Percentiles rank a stretch among this genome's conserved stretches.
Conservation (phyloP, 75 land plant species). For the Picea sitchensis region DNA sequence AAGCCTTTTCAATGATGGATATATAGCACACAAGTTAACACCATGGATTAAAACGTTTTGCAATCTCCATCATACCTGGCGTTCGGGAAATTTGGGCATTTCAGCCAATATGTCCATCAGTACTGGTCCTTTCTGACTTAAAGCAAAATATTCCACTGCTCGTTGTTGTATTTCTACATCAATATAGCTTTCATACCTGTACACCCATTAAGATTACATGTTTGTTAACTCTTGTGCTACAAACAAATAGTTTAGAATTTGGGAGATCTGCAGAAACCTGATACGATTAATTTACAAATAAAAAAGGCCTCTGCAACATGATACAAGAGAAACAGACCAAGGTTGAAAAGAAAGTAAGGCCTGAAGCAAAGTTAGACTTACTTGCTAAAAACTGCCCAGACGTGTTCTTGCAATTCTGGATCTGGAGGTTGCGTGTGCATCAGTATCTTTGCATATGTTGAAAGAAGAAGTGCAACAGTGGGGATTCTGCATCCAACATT, state of each 20-base stretch:
- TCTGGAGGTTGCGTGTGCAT: slow-evolving; percentile 97
- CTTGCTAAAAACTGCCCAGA: slow-evolving; percentile 85
- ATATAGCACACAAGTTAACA: too few relatives aligned
- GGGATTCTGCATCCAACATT: slow-evolving; percentile 48
- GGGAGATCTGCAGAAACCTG: neutral
- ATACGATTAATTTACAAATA: neutral
- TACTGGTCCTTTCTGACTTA: slow-evolving; percentile 84
- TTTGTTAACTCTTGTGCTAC: neutral
- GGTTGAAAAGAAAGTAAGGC: neutral
- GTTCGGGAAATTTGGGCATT: slow-evolving; percentile 99
- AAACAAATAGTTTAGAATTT: neutral
- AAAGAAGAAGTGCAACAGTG: slow-evolving; percentile 87
- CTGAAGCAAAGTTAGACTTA: slow-evolving; percentile 16
- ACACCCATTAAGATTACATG: neutral
- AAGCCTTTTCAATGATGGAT: neutral
- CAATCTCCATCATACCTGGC: slow-evolving; percentile 58
- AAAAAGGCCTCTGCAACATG: neutral
- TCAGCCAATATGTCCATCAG: slow-evolving; percentile 93
- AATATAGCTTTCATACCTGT: slow-evolving; percentile 88
- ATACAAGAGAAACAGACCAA: neutral
- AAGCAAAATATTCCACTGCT: slow-evolving; percentile 83
- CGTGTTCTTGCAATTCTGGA: slow-evolving; percentile 78
- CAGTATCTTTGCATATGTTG: slow-evolving; percentile 89
- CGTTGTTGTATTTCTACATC: slow-evolving; percentile 98
- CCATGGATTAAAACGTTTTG: too few relatives aligned